Evolutionary conservation across 2,329 filamentous ascomycete species (phyloP).

Genomic region (Dryadomyces sulphureus): DNA sequence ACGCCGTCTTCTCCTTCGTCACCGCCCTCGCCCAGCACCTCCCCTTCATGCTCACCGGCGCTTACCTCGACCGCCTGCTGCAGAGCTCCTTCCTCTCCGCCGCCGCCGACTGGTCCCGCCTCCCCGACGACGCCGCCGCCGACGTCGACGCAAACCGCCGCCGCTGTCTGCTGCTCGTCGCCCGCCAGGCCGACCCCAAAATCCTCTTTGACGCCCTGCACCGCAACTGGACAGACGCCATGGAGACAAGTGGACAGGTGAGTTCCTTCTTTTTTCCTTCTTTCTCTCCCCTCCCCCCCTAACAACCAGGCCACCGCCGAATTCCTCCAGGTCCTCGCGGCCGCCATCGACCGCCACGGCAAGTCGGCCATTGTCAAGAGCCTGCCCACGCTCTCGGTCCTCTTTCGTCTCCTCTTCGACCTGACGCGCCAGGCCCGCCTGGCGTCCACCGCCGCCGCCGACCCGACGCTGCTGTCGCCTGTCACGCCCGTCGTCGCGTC

Average conservation of each 20-base stretch:
- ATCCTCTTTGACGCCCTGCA: constrained; percentile 61
- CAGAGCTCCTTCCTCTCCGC: constrained; percentile 59
- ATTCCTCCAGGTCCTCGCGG: constrained; percentile 52
- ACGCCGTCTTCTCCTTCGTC: constrained; percentile 69
- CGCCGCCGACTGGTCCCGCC: constrained; percentile 39
- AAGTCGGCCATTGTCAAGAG: constrained; percentile 72
- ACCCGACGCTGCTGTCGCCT: neutral
- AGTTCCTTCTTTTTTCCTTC: constrained; percentile 16
- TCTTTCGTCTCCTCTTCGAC: constrained; percentile 47
- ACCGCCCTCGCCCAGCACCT: constrained; percentile 67
- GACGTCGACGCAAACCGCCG: constrained; percentile 50
- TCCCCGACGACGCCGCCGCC: constrained; percentile 41
- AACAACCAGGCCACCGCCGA: constrained; percentile 46
- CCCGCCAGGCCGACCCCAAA: constrained; percentile 62
- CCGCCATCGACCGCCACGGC: constrained; percentile 59
- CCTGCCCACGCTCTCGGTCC: constrained; percentile 49
- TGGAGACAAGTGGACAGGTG: constrained; percentile 45
- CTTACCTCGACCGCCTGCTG: constrained; percentile 59
- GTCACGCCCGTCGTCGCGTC: constrained; percentile 16
- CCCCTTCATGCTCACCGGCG: constrained; percentile 74
- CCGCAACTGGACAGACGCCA: constrained; percentile 55
- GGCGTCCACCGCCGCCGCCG: neutral
- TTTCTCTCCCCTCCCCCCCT: neutral
- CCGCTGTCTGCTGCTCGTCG: constrained; percentile 59
- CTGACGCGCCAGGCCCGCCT: constrained; percentile 36